Base-by-base conservation (phyloP, 352 stramenopile genomes). In the Pilasporangium apinafurcum region DNA sequence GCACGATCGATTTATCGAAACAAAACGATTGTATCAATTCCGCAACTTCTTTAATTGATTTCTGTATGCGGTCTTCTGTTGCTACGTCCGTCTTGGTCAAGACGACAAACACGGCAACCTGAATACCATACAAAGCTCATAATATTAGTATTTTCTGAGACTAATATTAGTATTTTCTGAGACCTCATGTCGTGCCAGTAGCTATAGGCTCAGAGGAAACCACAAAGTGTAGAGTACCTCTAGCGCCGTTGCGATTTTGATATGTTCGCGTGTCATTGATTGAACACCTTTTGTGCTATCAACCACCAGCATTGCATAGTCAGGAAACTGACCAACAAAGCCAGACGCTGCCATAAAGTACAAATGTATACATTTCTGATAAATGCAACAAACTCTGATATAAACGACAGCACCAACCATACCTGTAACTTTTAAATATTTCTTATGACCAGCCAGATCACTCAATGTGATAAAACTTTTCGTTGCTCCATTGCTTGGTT, bases 341-440 rank as follows among this genome's bases (percentile, higher is more conserved):
- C 81, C 86, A 2, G 81, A 83, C 9, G 87, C 72, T 57, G 25
- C 28, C 12, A 28, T 46, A 21, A 29, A 57, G 4, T 13, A 40
- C 22, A 42, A 6, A 28, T 31, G 18, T 21, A 24, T 30, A 6
- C 13, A 10, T 14, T n/a, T n/a, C n/a, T n/a, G n/a, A n/a, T n/a
- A n/a, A n/a, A n/a, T n/a, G n/a, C n/a, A n/a, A n/a, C n/a, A n/a
- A n/a, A n/a, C n/a, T n/a, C n/a, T n/a, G 22, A 8, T 14, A 16
- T 17, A 32, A 44, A 17, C 2, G 5, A 29, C 22, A 21, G 39
- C 3, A 13, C 21, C 14, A n/a, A 31, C 17, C 6, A 25, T 24
- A 47, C 51, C 55, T 8, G 86, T 95, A 32, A 89, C 83, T 51
- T 95, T 95, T 21, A 95, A 71, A 55, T 96, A 96, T 32, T 92